Evolutionary conservation across 2,329 filamentous ascomycete genomes (phyloP).

Genomic region (Aspergillus cejpii): DNA sequence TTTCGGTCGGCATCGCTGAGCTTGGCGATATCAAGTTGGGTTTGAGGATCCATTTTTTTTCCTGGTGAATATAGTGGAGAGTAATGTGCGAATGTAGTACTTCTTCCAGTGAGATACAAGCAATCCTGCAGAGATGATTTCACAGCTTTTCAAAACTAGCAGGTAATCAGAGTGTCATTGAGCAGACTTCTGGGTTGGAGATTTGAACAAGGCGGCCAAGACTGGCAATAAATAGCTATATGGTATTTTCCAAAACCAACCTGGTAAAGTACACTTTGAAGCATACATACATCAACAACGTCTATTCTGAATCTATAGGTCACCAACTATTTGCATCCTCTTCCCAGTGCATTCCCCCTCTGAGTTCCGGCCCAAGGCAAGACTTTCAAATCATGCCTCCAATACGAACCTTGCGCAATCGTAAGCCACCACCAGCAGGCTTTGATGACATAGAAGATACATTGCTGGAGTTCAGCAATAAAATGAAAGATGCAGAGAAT

Average conservation of each 20-base stretch:
- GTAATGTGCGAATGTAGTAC: background rate
- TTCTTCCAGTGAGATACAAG: no score
- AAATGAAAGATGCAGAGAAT: constrained; percentile 78
- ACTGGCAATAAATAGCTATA: background rate
- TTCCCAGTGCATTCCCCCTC: no score
- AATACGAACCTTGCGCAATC: constrained; percentile 53
- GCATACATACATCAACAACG: no score
- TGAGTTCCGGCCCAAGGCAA: no score
- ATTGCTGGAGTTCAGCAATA: constrained; percentile 59
- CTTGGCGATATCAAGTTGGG: constrained; percentile 58
- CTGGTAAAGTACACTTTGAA: no score
- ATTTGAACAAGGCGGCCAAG: no score
- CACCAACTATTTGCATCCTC: no score
- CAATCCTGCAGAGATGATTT: no score
- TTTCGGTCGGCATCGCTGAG: constrained; percentile 76
- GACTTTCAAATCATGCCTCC: constrained; percentile 50
- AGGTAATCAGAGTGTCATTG: no score
- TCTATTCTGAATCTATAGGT: no score
- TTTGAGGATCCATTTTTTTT: constrained; percentile 32
- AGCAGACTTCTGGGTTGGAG: no score
- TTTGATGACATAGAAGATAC: constrained; percentile 65
- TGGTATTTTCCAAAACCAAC: background rate
- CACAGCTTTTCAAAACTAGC: no score
- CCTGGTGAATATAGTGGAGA: background rate
- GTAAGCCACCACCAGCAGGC: constrained; percentile 59